Evolutionary conservation across 2,329 filamentous ascomycete genomes (phyloP), one percentile per base, ranked within the genome.

Genomic region (Phialophora macrospora): DNA sequence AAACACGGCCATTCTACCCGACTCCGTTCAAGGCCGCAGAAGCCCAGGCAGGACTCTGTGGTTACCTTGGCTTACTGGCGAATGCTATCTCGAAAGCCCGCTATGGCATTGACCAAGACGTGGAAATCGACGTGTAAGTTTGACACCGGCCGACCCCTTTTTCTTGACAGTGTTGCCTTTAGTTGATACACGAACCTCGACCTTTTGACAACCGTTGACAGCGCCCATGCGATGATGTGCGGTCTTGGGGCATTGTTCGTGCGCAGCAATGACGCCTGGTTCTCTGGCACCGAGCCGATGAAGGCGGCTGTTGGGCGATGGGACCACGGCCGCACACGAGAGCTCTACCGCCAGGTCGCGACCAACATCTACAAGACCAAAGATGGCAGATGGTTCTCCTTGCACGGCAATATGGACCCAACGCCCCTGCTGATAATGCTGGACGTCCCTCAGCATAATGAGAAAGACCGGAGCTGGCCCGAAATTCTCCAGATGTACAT

Each of bases 41-140:
- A 69, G 82, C 83, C 1, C 77, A 82, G 11, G 80, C 81, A 7
- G 82, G 85, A 3, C 77, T 88, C 68, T 88, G 87, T 72, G 86
- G 82, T 4, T 77, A 88, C 4, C 86, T 89, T 71, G 87, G 83
- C 5, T 81, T 83, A 46, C 80, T 86, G n/a, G 85, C 85, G 2
- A 83, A 83, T 20, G 82, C 84, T 0, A 82, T 90, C 66, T 85
- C 83, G 9, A 80, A 87, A 72, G 74, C 89, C 26, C 78, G 81
- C 55, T 81, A 81, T 72, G 82, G 80, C 12, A 62, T 56, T 20
- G 58, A 49, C 22, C 63, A 62, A 41, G 32, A 62, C 24, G 28
- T 46, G 28, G 24, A 55, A 17, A 44, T 65, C 17, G 63, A 65
- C 22, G 58, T 61, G 51, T 54, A 28, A 54, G 51, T 12, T 32